These are phyloP conservation scores for Coemansia sp. DNA, from an alignment of 192 early-diverging fungal species.

Conservation along the genomic window DNA sequence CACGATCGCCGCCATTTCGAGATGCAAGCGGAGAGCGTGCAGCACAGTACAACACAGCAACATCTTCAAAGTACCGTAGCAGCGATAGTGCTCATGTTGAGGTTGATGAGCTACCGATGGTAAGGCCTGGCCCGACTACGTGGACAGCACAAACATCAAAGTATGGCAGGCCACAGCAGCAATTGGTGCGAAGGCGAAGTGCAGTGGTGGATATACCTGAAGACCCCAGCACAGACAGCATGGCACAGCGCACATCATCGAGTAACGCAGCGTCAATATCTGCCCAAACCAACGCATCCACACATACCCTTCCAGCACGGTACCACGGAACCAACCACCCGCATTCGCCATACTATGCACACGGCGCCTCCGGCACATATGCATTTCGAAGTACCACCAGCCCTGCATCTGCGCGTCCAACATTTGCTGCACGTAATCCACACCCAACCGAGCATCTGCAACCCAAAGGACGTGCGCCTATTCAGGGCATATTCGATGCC, in stretches of 20 bases:
- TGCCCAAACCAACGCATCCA: neutral
- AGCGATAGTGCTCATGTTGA: slow-evolving; percentile 49
- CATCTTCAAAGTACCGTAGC: slow-evolving; percentile 31
- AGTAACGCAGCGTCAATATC: neutral
- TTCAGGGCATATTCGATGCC: neutral
- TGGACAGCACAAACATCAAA: slow-evolving; percentile 14
- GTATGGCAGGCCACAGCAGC: slow-evolving; percentile 11
- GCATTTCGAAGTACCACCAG: slow-evolving; percentile 13
- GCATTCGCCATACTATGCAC: slow-evolving; percentile 49
- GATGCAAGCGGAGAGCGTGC: slow-evolving; percentile 15
- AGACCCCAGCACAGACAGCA: slow-evolving; percentile 3
- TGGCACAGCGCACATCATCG: neutral
- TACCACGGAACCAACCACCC: slow-evolving; percentile 50
- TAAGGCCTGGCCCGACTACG: slow-evolving; percentile 16
- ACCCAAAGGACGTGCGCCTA: neutral
- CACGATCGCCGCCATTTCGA: slow-evolving; percentile 17
- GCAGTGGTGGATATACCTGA: slow-evolving; percentile 36
- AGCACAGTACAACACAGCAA: slow-evolving; percentile 15
- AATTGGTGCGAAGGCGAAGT: slow-evolving; percentile 20
- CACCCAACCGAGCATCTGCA: neutral
- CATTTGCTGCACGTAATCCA: slow-evolving; percentile 3
- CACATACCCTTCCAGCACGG: slow-evolving; percentile 22
- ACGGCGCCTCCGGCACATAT: slow-evolving; percentile 21
- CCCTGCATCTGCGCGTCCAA: neutral
- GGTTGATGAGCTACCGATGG: slow-evolving; percentile 42